Conservation (phyloP, 2,329 filamentous ascomycete species). For the Emergomyces pasteurianus region DNA sequence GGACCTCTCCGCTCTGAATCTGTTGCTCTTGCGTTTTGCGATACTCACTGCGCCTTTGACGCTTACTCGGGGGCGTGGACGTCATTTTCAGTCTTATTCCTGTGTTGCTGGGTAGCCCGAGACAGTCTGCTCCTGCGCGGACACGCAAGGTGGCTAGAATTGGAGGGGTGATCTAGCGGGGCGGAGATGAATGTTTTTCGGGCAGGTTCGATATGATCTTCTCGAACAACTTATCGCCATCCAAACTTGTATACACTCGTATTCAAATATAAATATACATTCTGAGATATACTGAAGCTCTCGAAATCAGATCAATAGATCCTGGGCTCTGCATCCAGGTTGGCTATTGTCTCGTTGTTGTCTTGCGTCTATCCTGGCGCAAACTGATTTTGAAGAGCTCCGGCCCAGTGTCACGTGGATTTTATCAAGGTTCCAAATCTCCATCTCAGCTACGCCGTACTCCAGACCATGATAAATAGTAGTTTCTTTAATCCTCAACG, state of each 20-base stretch:
- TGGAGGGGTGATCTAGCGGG: not conserved
- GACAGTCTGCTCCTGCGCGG: not conserved
- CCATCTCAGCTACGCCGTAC: not conserved
- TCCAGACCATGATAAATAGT: too few species aligned
- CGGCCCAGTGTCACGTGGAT: not conserved
- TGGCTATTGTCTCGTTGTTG: not conserved
- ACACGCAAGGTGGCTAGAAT: not conserved
- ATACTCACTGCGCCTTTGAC: constrained; percentile 55
- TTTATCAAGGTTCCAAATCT: not conserved
- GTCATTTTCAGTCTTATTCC: not conserved
- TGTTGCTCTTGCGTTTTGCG: constrained; percentile 35
- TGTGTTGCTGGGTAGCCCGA: not conserved
- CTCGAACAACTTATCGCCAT: not conserved
- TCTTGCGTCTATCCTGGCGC: not conserved
- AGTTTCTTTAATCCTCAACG: too few species aligned
- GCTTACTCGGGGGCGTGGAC: constrained; percentile 34
- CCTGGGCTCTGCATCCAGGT: not conserved
- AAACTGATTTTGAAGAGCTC: not conserved
- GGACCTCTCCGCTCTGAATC: constrained; percentile 12
- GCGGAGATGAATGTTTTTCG: not conserved
- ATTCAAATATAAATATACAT: not conserved
- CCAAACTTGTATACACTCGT: not conserved
- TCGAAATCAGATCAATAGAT: not conserved
- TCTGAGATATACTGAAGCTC: not conserved
- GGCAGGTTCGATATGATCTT: not conserved